Evolutionary conservation across 2,329 filamentous ascomycete genomes (phyloP), one percentile per base, ranked within the genome.

Genomic region (Cercospora zeina): DNA sequence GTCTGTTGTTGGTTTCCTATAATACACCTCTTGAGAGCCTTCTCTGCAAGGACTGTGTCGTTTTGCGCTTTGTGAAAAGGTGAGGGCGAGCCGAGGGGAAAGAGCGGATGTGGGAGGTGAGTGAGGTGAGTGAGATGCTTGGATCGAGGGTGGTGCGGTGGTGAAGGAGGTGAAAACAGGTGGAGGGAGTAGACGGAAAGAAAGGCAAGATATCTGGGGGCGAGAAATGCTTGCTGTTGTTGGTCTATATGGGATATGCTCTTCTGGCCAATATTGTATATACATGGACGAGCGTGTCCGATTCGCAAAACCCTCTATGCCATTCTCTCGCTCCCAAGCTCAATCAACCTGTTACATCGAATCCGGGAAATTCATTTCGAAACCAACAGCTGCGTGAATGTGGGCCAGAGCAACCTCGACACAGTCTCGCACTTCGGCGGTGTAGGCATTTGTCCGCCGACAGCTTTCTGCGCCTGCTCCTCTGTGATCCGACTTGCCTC

Each of bases 331-430:
- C 14, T 14, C 36, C 6, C 36, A 16, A 1, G 14, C 36, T 7
- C 36, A 16, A 16, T 6, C 36, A 6, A 39, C 4, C 5, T n/a
- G 31, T 8, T 16, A 9, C 42, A 3, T 47, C 21, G 11, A 27
- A 27, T 9, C 11, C 11, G 11, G 11, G 21, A 8, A 7, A 9
- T 19, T 24, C 45, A 61, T 11, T 33, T n/a, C 16, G 45, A 34
- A 7, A 60, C 69, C 42, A 78, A 65, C 16, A 72, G 59, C 57
- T 73, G 68, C 58, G 70, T 70, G 63, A 77, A 78, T 58, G 66
- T 71, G 13, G 63, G 55, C 30, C 69, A 73, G 6, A 77, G 55
- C 49, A 76, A 61, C 53, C 66, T 70, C 39, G 75, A 56, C 21
- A 74, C 75, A 24, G 60, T 64, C 39, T 71, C 67, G 16, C 71